phyloP scores from a whole-genome alignment of 1,139 yeast species.

The Nakaseomyces uthaithaninus region DNA sequence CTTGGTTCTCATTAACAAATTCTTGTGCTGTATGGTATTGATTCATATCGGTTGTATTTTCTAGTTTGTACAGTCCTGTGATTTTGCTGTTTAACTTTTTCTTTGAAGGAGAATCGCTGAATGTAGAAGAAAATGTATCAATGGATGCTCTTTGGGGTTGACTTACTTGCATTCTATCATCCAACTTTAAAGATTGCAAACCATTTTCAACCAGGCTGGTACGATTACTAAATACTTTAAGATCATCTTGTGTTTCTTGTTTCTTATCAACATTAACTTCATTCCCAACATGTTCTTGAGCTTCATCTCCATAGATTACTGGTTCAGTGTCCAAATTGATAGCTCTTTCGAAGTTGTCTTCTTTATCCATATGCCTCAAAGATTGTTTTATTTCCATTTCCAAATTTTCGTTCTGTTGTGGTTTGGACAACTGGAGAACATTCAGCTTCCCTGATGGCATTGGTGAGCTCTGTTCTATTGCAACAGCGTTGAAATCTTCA shows the following conservation, averaged over 20 bases:
- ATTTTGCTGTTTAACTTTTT: constrained; percentile 5
- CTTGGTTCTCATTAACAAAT: constrained; percentile 11
- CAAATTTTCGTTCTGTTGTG: constrained; percentile 20
- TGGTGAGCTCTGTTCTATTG: constrained; percentile 5
- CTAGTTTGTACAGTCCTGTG: constrained; percentile 21
- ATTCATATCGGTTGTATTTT: constrained; percentile 20
- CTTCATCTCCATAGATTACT: constrained; percentile 9
- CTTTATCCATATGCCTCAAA: constrained; percentile 12
- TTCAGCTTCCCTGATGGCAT: constrained; percentile 18
- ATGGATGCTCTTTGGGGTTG: constrained; percentile 5
- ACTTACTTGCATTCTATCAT: not conserved
- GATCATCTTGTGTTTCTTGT: not conserved
- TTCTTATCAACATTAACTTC: constrained; percentile 6
- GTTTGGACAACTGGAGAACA: constrained; percentile 23
- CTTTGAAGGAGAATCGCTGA: constrained; percentile 24
- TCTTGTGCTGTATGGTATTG: constrained; percentile 26
- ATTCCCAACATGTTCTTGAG: constrained; percentile 9
- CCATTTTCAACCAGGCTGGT: constrained; percentile 20
- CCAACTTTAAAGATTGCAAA: constrained; percentile 13
- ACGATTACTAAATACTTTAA: not conserved
- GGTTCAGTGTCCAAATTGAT: not conserved
- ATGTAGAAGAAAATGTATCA: constrained; percentile 19
- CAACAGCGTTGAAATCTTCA: not conserved
- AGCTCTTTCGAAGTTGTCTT: constrained; percentile 11
- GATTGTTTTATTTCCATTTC: constrained; percentile 13